Base-by-base conservation (phyloP, 805 yeast species). In the Lipomyces yamanashiensis region DNA sequence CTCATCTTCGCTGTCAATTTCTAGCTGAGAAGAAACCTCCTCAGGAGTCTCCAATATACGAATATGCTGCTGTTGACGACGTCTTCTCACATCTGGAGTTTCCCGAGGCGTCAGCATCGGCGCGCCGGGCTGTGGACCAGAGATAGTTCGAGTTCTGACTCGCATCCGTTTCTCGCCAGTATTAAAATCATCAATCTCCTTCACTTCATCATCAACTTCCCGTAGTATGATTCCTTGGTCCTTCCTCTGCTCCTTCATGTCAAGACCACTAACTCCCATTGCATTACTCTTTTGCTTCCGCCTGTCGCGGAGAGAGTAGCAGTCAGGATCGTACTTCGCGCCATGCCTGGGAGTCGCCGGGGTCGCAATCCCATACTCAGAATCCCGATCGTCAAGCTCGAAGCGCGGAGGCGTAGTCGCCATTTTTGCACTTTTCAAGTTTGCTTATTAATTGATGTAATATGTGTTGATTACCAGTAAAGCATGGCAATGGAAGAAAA, bases 321-420 rank as follows among this genome's bases (percentile, higher is more conserved):
- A 50, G 49, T 62, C 66, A 2, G 67, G 66, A 50, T 65, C 68
- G 23, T 49, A 51, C 50, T n/a, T 54, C 2, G 68, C 67, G 15
- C 68, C 68, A 53, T 66, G 54, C 36, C 56, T 59, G 17, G 69
- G 69, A 23, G 69, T 66, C 8, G 62, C 54, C 1, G 68, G 68
- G 6, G 68, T 65, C 19, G 59, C 58, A 19, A 64, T 19, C 33
- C 58, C 63, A 37, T n/a, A n/a, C 33, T 45, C 51, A 17, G 23
- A 6, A 34, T 50, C 54, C 17, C 54, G 44, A 36, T n/a, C 36
- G 17, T 43, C 54, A 17, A 19, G 53, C 4, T 28, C 48, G 9
- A 36, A 40, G 15, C 39, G 47, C n/a, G 60, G 54, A 19, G 60
- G 60, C 34, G 60, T 56, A n/a, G 47, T 48, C 9, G 54, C 45